Evolutionary conservation across 345 rosid genomes (phyloP), one percentile per base, ranked within the genome.

Genomic region (Corymbia maculata): DNA sequence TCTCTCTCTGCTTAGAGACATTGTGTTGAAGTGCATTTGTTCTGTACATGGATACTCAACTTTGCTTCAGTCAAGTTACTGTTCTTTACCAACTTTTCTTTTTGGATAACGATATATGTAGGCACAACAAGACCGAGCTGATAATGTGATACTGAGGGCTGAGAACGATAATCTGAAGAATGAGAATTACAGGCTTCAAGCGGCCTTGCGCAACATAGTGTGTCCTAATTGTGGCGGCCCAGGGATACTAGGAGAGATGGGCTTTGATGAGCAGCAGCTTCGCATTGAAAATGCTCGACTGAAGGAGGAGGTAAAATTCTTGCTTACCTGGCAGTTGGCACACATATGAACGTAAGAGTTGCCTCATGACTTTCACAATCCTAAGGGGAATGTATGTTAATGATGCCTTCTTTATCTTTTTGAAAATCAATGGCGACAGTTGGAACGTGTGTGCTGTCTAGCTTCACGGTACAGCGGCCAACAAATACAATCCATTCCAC

Each of bases 71-170:
- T 24, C 36, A 15, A 28, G 12, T 49, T 53, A 84, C 21, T 51
- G 30, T 86, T 66, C 26, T 21, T 85, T 87, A 7, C 9, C 68
- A n/a, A 61, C 30, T 28, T 68, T 80, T 47, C 8, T n/a, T 64
- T 84, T 87, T 64, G 52, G 26, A 50, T 79, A 13, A 22, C 52
- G 14, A 44, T 7, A 36, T 85, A 51, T 10, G 36, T 86, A 97
- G 99, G 98, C 99, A 85, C 98, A 96, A 86, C 99, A 97, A 92
- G 99, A 96, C 89, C 93, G 99, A 80, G 13, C 95, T 1, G 99
- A 97, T 57, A 97, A 97, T 88, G 90, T 88, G 88, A 92, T 96
- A 87, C 94, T 97, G 51, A 93, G 97, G 87, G 94, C 97, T 14
- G 99, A 97, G 90, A 97, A 97, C 85, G 98, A 96, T 47, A 91